A percentile compares a stretch with the other conserved stretches of the same genome.
Conservation (phyloP, 169 alveolate genomes). For the Theileria parva region DNA sequence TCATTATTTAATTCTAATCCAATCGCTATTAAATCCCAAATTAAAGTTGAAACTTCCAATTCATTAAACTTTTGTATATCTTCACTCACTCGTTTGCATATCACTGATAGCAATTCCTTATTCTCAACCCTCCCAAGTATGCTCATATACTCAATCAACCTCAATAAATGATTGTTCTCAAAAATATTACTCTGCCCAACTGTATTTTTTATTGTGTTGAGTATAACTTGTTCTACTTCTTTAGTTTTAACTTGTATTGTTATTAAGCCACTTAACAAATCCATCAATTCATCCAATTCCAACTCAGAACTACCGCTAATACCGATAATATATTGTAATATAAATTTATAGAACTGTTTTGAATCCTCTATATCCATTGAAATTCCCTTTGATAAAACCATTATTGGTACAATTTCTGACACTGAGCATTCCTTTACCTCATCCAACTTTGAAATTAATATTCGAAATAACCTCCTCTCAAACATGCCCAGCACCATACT, state of each 20-base stretch:
- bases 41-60: slow-evolving; percentile 3
- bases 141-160: slow-evolving; percentile 10
- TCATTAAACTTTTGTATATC: slow-evolving; percentile 7
- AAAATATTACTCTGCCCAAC: not conserved
- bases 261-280: slow-evolving; percentile 11
- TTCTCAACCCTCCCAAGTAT: slow-evolving; percentile 31
- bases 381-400: not conserved
- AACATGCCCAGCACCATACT: slow-evolving; percentile 31
- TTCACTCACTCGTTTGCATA: not conserved
- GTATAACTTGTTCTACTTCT: slow-evolving; percentile 8
- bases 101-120: slow-evolving; percentile 4
- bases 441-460: slow-evolving; percentile 2
- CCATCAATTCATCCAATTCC: slow-evolving; percentile 10
- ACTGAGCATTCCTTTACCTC: slow-evolving; percentile 27
- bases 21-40: slow-evolving; percentile 31
- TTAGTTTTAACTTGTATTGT: slow-evolving; percentile 13
- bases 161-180: not conserved
- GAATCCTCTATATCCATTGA: not conserved
- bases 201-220: not conserved
- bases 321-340: not conserved
- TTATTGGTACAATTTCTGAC: not conserved
- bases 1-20: slow-evolving; percentile 1
- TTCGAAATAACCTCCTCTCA: not conserved
- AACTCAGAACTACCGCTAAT: not conserved
- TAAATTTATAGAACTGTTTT: not conserved